Percentiles rank a stretch among this genome's conserved stretches.
Evolutionary conservation across 2,329 filamentous ascomycete genomes (phyloP).

Genomic region (Ciborinia camelliae): DNA sequence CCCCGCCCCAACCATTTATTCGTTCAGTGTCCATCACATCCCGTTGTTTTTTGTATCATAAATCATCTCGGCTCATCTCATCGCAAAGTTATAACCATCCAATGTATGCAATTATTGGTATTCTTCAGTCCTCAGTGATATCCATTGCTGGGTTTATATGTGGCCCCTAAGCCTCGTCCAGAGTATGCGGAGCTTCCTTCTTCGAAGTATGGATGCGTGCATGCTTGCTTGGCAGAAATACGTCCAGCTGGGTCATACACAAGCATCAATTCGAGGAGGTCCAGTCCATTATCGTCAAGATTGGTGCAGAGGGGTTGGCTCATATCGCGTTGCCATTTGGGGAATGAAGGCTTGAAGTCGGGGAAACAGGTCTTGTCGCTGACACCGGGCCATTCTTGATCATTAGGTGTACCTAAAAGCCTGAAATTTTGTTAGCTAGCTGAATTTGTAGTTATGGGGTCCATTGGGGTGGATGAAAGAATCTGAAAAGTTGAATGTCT

Average conservation of each 20-base stretch:
- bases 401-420: conserved; percentile 77
- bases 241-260: conserved; percentile 84
- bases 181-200: conserved; percentile 38
- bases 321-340: conserved; percentile 78
- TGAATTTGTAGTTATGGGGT: neutral
- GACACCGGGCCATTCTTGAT: conserved; percentile 82
- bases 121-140: conserved; percentile 32
- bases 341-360: conserved; percentile 89
- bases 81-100: conserved; percentile 7
- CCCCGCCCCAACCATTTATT: neutral
- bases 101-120: conserved; percentile 18
- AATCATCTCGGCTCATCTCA: conserved; percentile 15
- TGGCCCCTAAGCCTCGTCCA: conserved; percentile 36
- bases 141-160: conserved; percentile 31
- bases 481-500: conserved; percentile 28
- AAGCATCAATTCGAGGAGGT: conserved; percentile 67
- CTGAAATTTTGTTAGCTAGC: conserved; percentile 41
- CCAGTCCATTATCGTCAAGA: conserved; percentile 68
- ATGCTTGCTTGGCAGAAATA: conserved; percentile 85
- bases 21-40: conserved; percentile 3
- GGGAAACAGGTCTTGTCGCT: conserved; percentile 70
- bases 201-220: conserved; percentile 77
- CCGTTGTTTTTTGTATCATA: conserved; percentile 16
- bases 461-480: neutral
- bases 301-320: conserved; percentile 63